Base-by-base conservation (phyloP, 78 protist species). In the Dictyostelium capitatum region DNA sequence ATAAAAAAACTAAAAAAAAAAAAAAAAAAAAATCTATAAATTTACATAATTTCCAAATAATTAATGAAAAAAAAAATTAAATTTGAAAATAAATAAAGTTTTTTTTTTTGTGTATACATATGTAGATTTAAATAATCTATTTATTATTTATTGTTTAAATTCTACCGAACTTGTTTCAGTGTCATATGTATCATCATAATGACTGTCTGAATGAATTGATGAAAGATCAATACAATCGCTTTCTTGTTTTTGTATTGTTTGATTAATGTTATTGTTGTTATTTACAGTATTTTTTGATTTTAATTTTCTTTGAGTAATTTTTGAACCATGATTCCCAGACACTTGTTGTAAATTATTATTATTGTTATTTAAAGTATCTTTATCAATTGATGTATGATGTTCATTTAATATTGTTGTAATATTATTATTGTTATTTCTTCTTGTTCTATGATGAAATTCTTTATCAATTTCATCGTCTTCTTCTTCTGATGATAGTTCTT, bases 181-280 rank as follows among this genome's bases (percentile, higher is more conserved):
- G 43, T 83, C 91, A 73, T 83, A 83, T n/a, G 91, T 83, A 57
- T 83, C 91, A 46, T 83, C 91, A 83, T 83, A 83, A 56, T 83
- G 91, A 30, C 91, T 83, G 23, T 83, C 91, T 12, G 74, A 54
- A 37, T 83, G 91, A 54, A 83, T 83, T 9, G 91, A 83, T 50
- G 89, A 82, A 15, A 69, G 37, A 73, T 73, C 57, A 46, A 46
- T 37, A 10, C 41, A n/a, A 62, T 62, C 70, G 4, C 25, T n/a
- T 10, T 62, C 41, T 10, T 62, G n/a, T n/a, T 25, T 15, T 32
- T 3, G 9, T 69, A 32, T 32, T 53, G 20, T 53, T 53, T 37
- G 43, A 53, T 14, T 53, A 15, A 15, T 53, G 20, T 53, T 53
- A 15, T 53, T 10, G 20, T 53, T 53, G 19, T 53, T 53, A 53